A percentile compares a stretch with the other conserved stretches of the same genome.
phyloP scores from a whole-genome alignment of 2,329 filamentous ascomycete species.

The Aspergillus novoparasiticus region DNA sequence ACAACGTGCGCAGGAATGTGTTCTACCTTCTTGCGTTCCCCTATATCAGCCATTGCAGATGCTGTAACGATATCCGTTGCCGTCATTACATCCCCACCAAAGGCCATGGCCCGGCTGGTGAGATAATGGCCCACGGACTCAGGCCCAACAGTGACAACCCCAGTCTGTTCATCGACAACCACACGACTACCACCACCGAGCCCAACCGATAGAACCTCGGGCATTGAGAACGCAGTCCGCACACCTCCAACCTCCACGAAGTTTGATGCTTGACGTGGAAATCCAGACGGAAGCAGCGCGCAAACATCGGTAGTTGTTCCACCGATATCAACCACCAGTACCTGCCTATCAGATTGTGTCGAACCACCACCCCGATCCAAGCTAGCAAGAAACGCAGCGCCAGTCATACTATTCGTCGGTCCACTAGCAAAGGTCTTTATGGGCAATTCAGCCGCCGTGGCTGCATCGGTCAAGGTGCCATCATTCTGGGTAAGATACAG shows the following conservation, averaged over 20 bases:
- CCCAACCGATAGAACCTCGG: background rate
- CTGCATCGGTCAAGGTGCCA: conserved; percentile 52
- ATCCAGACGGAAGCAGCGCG: conserved; percentile 61
- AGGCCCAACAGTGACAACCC: conserved; percentile 54
- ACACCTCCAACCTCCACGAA: background rate
- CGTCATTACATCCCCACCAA: conserved; percentile 60
- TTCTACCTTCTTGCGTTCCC: background rate
- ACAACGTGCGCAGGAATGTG: background rate
- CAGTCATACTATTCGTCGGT: conserved; percentile 57
- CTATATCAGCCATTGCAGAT: background rate
- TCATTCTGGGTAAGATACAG: conserved; percentile 58
- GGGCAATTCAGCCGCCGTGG: conserved; percentile 50
- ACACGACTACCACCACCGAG: background rate
- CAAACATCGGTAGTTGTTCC: conserved; percentile 69
- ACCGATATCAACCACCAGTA: conserved; percentile 65
- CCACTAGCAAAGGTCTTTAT: conserved; percentile 57
- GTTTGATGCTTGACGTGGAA: conserved; percentile 47
- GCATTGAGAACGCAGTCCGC: background rate
- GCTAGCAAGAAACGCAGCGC: conserved; percentile 44
- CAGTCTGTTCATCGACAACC: background rate
- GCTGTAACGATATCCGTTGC: conserved; percentile 59
- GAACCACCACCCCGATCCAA: conserved; percentile 7
- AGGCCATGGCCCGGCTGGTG: conserved; percentile 56
- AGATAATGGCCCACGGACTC: conserved; percentile 65
- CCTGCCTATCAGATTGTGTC: background rate